These are phyloP conservation scores for Gaertneriomyces semiglobifer DNA, from an alignment of 192 early-diverging fungal species.

Conservation along the genomic window DNA sequence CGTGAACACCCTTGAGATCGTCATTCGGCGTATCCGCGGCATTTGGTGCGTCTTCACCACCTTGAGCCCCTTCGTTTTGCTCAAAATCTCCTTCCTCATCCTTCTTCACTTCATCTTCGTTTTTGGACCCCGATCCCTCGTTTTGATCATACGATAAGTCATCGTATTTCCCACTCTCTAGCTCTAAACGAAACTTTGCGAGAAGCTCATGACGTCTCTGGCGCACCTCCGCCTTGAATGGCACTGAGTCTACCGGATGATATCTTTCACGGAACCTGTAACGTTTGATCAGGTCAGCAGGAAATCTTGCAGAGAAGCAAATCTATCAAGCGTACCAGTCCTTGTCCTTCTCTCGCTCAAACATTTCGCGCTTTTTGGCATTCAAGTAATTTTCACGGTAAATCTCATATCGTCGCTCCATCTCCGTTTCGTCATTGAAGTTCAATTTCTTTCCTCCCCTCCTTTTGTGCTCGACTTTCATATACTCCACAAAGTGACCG, in stretches of 20 bases:
- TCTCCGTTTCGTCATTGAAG: constrained; percentile 68
- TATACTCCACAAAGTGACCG: constrained; percentile 28
- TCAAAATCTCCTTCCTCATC: neutral
- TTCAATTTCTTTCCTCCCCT: constrained; percentile 27
- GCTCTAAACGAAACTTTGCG: constrained; percentile 57
- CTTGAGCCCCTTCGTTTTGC: constrained; percentile 11
- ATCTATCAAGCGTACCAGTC: constrained; percentile 63
- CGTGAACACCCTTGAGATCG: constrained; percentile 27
- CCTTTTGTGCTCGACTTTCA: constrained; percentile 16
- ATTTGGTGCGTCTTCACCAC: constrained; percentile 35
- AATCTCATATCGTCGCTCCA: constrained; percentile 71
- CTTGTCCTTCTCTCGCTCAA: constrained; percentile 68
- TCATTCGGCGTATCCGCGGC: neutral
- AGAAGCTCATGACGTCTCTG: constrained; percentile 55
- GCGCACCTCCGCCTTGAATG: constrained; percentile 49
- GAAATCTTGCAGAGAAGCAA: neutral
- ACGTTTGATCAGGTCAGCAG: neutral
- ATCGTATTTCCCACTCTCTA: constrained; percentile 73
- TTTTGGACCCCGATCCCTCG: constrained; percentile 15
- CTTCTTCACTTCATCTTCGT: constrained; percentile 12
- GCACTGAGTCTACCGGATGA: constrained; percentile 67
- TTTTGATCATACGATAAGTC: constrained; percentile 55
- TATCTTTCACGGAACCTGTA: constrained; percentile 82
- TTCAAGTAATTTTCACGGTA: constrained; percentile 78
- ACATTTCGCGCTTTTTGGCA: constrained; percentile 69